A percentile compares a stretch with the other conserved stretches of the same genome.
phyloP scores from a whole-genome alignment of 441 rosid species.

The Sinapis alba region DNA sequence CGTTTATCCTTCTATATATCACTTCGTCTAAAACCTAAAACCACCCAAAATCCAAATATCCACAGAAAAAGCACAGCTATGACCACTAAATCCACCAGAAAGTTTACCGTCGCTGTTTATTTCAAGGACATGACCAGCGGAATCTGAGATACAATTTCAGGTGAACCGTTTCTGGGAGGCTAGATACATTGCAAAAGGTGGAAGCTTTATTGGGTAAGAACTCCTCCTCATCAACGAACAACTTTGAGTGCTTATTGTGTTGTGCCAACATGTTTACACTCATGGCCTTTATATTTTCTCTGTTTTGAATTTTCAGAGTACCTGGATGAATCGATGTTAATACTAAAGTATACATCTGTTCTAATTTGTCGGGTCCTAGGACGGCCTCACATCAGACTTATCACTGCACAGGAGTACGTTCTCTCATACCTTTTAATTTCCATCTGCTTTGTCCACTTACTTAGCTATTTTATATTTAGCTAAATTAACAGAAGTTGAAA shows the following conservation, averaged over 20 bases:
- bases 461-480: slow-evolving; percentile 14
- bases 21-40: background rate
- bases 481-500: slow-evolving; percentile 8
- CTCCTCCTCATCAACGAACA: no score
- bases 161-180: no score
- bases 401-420: slow-evolving; percentile 82
- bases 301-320: slow-evolving; percentile 89
- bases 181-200: no score
- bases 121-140: background rate
- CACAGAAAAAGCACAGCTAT: background rate
- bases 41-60: background rate
- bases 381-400: slow-evolving; percentile 92
- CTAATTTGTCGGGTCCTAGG: slow-evolving; percentile 99
- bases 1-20: background rate
- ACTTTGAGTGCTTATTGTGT: background rate
- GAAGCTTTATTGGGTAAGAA: no score
- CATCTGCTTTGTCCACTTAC: slow-evolving; percentile 27
- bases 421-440: slow-evolving; percentile 56
- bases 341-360: slow-evolving; percentile 97
- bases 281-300: slow-evolving; percentile 40
- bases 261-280: background rate
- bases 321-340: slow-evolving; percentile 91
- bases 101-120: background rate
- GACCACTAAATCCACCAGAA: background rate
- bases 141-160: no score